phyloP scores from a whole-genome alignment of 306 rosid species.

The Medicago arabica region DNA sequence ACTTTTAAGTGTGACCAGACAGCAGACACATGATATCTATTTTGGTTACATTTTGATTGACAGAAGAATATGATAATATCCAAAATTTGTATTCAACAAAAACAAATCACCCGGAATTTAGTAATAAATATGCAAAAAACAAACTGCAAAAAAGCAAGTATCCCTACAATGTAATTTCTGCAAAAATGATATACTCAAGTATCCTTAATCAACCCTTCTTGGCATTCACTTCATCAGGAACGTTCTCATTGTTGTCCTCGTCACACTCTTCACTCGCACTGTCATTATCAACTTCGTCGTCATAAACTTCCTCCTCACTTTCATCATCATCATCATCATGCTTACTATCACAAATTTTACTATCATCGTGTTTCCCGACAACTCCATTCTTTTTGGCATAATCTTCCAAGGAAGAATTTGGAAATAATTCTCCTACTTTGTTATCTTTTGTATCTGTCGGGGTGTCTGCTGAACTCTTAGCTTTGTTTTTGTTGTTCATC shows the following conservation, averaged over 20 bases:
- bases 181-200: conserved; percentile 19
- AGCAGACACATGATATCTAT: background rate
- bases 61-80: conserved; percentile 22
- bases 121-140: conserved; percentile 21
- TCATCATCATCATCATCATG: conserved; percentile 29
- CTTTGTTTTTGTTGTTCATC: conserved; percentile 76
- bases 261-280: conserved; percentile 25
- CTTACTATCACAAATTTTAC: conserved; percentile 29
- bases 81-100: conserved; percentile 39
- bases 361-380: conserved; percentile 17
- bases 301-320: conserved; percentile 37
- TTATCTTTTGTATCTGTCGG: conserved; percentile 47
- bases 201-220: conserved; percentile 35
- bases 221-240: conserved; percentile 9
- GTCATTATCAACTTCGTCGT: conserved; percentile 31
- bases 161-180: conserved; percentile 24
- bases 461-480: conserved; percentile 48
- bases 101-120: conserved; percentile 13
- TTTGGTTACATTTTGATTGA: background rate
- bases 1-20: background rate
- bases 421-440: conserved; percentile 66
- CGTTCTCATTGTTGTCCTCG: conserved; percentile 23
- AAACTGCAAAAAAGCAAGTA: conserved; percentile 7
- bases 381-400: conserved; percentile 53
- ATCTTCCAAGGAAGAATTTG: conserved; percentile 68